phyloP scores from a whole-genome alignment of 2,329 filamentous ascomycete species.

The Aspergillus pseudoterreus region DNA sequence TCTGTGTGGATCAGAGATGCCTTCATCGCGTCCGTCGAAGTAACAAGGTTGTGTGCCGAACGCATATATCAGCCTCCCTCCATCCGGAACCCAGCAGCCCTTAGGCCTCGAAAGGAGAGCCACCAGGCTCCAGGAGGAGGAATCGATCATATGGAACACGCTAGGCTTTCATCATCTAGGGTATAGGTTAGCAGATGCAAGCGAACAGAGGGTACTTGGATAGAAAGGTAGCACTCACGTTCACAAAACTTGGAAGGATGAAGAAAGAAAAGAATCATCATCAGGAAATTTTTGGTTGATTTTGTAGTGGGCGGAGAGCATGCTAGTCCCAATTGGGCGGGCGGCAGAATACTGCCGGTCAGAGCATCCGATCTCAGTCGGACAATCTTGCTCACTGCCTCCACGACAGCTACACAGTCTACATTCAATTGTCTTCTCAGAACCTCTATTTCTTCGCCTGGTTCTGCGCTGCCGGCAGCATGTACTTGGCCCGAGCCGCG shows the following conservation, averaged over 20 bases:
- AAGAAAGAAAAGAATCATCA: conserved; percentile 55
- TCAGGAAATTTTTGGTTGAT: conserved; percentile 18
- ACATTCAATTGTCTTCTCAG: not conserved
- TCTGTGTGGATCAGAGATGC: conserved; percentile 78
- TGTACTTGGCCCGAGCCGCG: conserved; percentile 22
- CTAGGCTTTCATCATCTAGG: conserved; percentile 99
- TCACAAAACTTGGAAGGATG: conserved; percentile 99
- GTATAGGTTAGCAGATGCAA: conserved; percentile 15
- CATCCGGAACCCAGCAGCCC: conserved; percentile 67
- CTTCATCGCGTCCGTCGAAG: conserved; percentile 87
- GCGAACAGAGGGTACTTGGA: not conserved
- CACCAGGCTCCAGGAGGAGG: conserved; percentile 60
- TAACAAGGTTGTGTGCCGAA: conserved; percentile 99
- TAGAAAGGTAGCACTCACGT: conserved; percentile 60
- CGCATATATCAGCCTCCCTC: conserved; percentile 90
- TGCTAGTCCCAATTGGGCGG: conserved; percentile 22
- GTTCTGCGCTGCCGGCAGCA: conserved; percentile 1
- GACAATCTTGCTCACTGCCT: not conserved
- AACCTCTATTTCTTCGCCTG: no score
- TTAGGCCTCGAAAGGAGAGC: conserved; percentile 83
- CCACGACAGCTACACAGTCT: no score
- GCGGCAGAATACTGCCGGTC: conserved; percentile 18
- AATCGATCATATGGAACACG: conserved; percentile 86
- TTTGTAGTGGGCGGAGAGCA: conserved; percentile 20
- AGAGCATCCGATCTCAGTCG: not conserved